Evolutionary conservation across 345 rosid genomes (phyloP), one percentile per base, ranked within the genome.

Genomic region (Lagerstroemia speciosa): DNA sequence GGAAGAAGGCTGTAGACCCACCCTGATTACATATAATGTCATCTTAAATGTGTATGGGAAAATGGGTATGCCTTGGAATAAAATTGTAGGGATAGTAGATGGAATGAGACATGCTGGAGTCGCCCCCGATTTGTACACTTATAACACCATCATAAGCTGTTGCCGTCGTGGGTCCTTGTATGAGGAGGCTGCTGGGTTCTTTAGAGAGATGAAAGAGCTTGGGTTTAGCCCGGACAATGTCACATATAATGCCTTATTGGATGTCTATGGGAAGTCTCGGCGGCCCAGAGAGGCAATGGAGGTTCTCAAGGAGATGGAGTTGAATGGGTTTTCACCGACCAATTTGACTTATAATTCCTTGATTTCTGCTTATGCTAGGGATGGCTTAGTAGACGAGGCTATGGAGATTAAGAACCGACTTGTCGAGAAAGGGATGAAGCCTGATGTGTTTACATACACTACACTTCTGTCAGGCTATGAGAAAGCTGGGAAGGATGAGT

Each of bases 41-140:
- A 73, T 89, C 60, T 70, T 94, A 79, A 84, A 94, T 77, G 90
- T 88, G 71, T 85, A 84, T 75, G 97, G 99, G 50, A 89, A 94
- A 80, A 89, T 94, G 96, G 99, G 96, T 52, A 89, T 86, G 93
- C 86, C 89, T n/a, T 94, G 99, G 99, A 86, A 75, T 75, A 88
- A 85, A 83, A 82, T 88, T 65, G 77, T 53, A 19, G 84, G 78
- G 62, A 82, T 91, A 27, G 79, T 86, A 12, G 81, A 86, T 62
- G 84, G 78, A 60, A 94, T 94, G 89, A 86, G 84, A 82, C 78
- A 63, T 29, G 71, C 81, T 1, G 93, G 90, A 72, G 72, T 86
- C 79, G 58, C 72, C 29, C 93, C 89, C 0, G 97, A 94, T 77
- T 84, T 78, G 0, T 91, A 88, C 71, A 94, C 99, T 15, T 94